Evolutionary conservation across 495 filamentous ascomycete genomes (phyloP).

Genomic region (Aspergillus heteromorphus): DNA sequence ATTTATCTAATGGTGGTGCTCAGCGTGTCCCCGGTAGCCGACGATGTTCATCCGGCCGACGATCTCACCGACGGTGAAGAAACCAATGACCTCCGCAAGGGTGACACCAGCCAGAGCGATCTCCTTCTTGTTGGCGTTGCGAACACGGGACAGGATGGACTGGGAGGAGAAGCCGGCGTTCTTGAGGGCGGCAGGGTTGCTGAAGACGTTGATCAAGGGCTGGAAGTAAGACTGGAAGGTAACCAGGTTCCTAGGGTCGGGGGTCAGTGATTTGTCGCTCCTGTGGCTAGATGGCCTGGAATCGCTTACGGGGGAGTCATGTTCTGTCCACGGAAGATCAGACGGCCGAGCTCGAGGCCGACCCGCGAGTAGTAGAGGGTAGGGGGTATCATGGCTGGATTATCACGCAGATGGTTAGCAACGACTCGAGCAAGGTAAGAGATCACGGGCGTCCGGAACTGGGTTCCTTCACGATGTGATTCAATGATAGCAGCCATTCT

Average conservation of each 20-base stretch:
- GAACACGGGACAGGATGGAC: constrained; percentile 54
- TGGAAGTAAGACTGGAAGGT: constrained; percentile 87
- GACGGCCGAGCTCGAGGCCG: constrained; percentile 74
- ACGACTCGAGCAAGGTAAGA: constrained; percentile 6
- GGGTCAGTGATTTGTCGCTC: constrained; percentile 15
- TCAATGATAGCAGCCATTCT: constrained; percentile 2
- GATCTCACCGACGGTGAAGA: constrained; percentile 98
- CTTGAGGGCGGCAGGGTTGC: constrained; percentile 57
- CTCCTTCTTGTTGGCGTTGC: constrained; percentile 65
- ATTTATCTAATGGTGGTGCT: constrained; percentile 53
- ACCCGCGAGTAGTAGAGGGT: constrained; percentile 89
- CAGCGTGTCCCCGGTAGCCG: constrained; percentile 74
- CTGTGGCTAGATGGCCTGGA: background rate
- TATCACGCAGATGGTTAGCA: constrained; percentile 22
- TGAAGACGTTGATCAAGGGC: constrained; percentile 58
- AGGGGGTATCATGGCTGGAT: constrained; percentile 74
- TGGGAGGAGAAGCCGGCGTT: constrained; percentile 40
- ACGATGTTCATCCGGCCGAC: constrained; percentile 89
- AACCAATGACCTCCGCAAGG: constrained; percentile 81
- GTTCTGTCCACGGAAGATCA: constrained; percentile 82
- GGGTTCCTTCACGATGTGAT: constrained; percentile 15
- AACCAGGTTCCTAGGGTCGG: constrained; percentile 49
- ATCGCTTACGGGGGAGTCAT: constrained; percentile 88
- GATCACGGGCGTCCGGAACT: no score
- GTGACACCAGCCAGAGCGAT: constrained; percentile 67